These are phyloP conservation scores for Byssochlamys sp. DNA, from an alignment of 2,329 filamentous ascomycete genomes.

Conservation along the genomic window DNA sequence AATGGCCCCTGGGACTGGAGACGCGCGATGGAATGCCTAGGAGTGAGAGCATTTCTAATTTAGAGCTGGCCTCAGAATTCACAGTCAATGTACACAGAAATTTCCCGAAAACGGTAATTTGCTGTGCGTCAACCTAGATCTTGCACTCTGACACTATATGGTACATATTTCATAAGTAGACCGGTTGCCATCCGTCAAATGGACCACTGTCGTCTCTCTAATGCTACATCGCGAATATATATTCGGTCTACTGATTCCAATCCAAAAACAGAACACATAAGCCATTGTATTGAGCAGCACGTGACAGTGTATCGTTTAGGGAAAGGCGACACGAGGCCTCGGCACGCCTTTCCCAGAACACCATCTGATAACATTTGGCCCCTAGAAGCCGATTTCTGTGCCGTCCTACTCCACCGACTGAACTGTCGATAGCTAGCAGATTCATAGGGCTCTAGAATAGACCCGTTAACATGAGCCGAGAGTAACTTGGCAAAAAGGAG, in stretches of 20 bases:
- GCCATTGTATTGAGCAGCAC: neutral
- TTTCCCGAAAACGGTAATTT: neutral
- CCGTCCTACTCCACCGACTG: neutral
- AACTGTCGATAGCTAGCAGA: neutral
- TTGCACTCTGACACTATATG: too few species aligned
- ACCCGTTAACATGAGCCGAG: neutral
- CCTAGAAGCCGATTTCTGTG: neutral
- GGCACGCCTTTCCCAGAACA: neutral
- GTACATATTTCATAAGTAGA: too few species aligned
- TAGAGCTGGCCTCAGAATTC: neutral
- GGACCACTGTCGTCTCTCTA: too few species aligned
- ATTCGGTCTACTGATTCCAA: too few species aligned
- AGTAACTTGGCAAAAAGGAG: neutral
- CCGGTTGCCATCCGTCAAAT: too few species aligned
- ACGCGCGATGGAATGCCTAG: slow-evolving; percentile 1
- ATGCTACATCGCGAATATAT: too few species aligned
- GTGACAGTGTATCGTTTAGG: neutral
- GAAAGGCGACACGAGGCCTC: neutral
- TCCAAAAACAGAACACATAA: too few species aligned
- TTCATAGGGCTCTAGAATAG: neutral
- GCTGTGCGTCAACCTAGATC: too few species aligned
- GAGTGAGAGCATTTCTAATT: neutral
- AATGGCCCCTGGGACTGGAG: slow-evolving; percentile 1
- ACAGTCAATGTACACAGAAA: neutral
- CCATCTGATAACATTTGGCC: neutral